phyloP scores from a whole-genome alignment of 2,329 filamentous ascomycete species.

The Ceratocystis eucalypticola region DNA sequence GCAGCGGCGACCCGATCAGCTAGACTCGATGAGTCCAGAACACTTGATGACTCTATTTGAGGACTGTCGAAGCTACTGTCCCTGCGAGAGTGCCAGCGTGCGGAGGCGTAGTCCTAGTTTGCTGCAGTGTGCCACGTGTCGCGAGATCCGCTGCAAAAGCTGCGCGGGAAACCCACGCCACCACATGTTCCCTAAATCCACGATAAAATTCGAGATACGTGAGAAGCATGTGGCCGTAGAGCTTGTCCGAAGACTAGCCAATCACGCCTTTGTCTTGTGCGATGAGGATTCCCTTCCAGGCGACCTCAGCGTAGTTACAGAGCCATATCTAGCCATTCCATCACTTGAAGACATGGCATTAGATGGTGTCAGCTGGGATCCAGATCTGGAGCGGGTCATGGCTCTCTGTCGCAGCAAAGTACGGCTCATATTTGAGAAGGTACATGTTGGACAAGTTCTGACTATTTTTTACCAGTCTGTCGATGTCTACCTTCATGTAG shows the following conservation, averaged over 20 bases:
- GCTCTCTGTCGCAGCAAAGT: conserved; percentile 12
- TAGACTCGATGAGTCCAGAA: background rate
- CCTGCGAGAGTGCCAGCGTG: conserved; percentile 25
- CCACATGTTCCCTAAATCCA: conserved; percentile 20
- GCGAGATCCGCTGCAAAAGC: conserved; percentile 27
- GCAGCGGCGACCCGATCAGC: background rate
- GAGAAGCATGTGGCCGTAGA: background rate
- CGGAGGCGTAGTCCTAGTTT: conserved; percentile 24
- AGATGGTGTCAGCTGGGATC: background rate
- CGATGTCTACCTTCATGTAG: conserved; percentile 15
- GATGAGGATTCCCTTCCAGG: background rate
- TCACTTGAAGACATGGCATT: conserved; percentile 7
- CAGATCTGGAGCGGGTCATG: conserved; percentile 5
- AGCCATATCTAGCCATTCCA: conserved; percentile 4
- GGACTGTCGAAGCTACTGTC: conserved; percentile 24
- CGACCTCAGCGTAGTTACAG: background rate
- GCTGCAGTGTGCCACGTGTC: conserved; percentile 26
- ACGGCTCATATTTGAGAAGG: background rate
- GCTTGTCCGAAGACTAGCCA: conserved; percentile 11
- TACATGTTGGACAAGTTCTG: conserved; percentile 7
- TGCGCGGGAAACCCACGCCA: conserved; percentile 32
- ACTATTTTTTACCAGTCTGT: conserved; percentile 11
- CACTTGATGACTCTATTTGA: background rate
- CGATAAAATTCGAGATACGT: background rate
- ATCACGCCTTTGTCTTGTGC: conserved; percentile 6